These are phyloP conservation scores for Lasiodiplodia sp. DNA, from an alignment of 2,329 filamentous ascomycete genomes.

Conservation along the genomic window DNA sequence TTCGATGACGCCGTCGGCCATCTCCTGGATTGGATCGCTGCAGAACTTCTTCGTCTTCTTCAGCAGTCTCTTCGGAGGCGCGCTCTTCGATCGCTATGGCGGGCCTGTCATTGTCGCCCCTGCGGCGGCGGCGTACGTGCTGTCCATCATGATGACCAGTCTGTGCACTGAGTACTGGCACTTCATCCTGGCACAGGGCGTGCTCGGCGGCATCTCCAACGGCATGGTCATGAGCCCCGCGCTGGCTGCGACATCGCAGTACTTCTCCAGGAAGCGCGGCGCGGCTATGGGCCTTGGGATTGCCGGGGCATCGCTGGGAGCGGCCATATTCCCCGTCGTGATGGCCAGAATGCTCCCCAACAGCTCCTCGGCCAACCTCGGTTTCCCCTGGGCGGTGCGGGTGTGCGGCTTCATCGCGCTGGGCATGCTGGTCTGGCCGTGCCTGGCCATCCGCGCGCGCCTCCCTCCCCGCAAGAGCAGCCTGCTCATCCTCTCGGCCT, in stretches of 20 bases:
- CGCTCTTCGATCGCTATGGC: constrained; percentile 12
- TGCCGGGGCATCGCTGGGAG: constrained; percentile 54
- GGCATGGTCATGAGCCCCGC: constrained; percentile 54
- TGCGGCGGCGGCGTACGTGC: constrained; percentile 42
- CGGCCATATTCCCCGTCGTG: constrained; percentile 66
- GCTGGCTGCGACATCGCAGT: constrained; percentile 56
- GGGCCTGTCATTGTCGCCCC: constrained; percentile 7
- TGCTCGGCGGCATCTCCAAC: constrained; percentile 57
- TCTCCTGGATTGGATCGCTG: constrained; percentile 59
- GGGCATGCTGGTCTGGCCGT: constrained; percentile 51
- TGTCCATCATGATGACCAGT: constrained; percentile 62
- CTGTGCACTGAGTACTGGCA: constrained; percentile 60
- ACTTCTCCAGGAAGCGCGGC: constrained; percentile 55
- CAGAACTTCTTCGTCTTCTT: constrained; percentile 53
- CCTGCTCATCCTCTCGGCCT: constrained; percentile 53
- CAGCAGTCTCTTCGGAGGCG: constrained; percentile 5
- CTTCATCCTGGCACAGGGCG: constrained; percentile 57
- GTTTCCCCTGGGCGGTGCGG: constrained; percentile 70
- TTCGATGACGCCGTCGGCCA: constrained; percentile 49
- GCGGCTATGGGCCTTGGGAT: constrained; percentile 55
- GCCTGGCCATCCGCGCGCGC: constrained; percentile 51
- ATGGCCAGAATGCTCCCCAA: constrained; percentile 60
- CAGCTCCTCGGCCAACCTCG: constrained; percentile 60
- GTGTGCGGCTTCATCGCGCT: constrained; percentile 71
- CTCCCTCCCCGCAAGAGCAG: constrained; percentile 51